Evolutionary conservation across 1,284 basidiomycete genomes (phyloP).

Genomic region (Marasmius tenuissimus): DNA sequence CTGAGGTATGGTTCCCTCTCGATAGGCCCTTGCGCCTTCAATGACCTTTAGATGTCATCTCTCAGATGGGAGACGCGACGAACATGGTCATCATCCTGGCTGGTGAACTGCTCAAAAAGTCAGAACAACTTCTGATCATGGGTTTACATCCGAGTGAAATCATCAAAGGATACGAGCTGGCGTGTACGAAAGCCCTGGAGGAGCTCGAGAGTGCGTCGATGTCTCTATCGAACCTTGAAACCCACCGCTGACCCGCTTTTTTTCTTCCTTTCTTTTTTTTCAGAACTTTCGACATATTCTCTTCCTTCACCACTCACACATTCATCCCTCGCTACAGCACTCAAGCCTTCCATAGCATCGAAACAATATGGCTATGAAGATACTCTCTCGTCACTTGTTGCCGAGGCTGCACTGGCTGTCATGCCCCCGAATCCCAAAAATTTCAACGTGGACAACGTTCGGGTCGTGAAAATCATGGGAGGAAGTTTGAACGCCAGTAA

Average conservation of each 20-base stretch:
- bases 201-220: slow-evolving; percentile 85
- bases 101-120: slow-evolving; percentile 93
- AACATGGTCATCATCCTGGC: slow-evolving; percentile 96
- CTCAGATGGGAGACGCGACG: slow-evolving; percentile 94
- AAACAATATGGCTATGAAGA: slow-evolving; percentile 98
- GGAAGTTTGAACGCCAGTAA: slow-evolving; percentile 81
- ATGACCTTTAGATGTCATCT: slow-evolving; percentile 6
- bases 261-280: slow-evolving; percentile 4
- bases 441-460: slow-evolving; percentile 98
- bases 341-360: slow-evolving; percentile 91
- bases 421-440: slow-evolving; percentile 89
- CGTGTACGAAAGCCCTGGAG: slow-evolving; percentile 81
- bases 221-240: slow-evolving; percentile 14
- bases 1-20: slow-evolving; percentile 62
- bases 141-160: slow-evolving; percentile 96
- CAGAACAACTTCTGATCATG: slow-evolving; percentile 92
- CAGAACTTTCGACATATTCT: slow-evolving; percentile 63
- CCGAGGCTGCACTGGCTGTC: slow-evolving; percentile 88
- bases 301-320: slow-evolving; percentile 82
- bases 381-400: slow-evolving; percentile 80
- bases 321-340: slow-evolving; percentile 75
- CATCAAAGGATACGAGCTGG: slow-evolving; percentile 94
- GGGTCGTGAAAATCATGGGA: slow-evolving; percentile 99
- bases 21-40: not conserved
- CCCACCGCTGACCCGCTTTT: slow-evolving; percentile 10